Evolutionary conservation across 2,329 filamentous ascomycete species (phyloP), one percentile per base, ranked within the genome.

Genomic region (Hypoxylon sp.): DNA sequence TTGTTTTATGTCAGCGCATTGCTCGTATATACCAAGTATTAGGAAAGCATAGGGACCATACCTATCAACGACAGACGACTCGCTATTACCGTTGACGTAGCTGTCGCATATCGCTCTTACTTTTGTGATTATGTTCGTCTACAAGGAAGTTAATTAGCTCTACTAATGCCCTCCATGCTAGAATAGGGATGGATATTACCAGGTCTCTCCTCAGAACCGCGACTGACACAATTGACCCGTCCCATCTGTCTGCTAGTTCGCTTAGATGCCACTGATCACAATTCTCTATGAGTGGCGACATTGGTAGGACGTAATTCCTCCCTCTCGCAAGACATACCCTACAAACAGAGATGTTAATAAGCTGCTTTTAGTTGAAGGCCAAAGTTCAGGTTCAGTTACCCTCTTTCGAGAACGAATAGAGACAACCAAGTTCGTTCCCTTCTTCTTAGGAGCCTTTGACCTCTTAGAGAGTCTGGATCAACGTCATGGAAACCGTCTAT

Each of bases 181-280:
- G 7, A 14, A 31, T n/a, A 3, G 35, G 14, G 10, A 6, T 8
- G 4, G 62, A 30, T 75, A 83, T 64, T 79, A 89, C 89, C 62
- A 93, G 76, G 73, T 93, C 89, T 74, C 91, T 83, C 60, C 91
- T 84, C 8, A 93, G 79, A 3, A 92, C 89, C 0, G 90, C 89
- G 81, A 92, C 91, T 0, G 91, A 93, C 14, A 91, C 87, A 56
- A 93, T 82, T n/a, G 90, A 89, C 0, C 90, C 90, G 76, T 93
- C 91, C 76, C 90, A 90, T 11, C 85, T 82, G 74, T 92, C 90
- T 1, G 89, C 87, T 59, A 90, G 83, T 35, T 85, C 83, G 7
- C 88, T 89, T 13, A 86, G 80, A 72, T 92, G 90, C 91, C 91
- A 93, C 6, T 84, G 83, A 70, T 93, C 90, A 72, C 91, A 92